Conservation (phyloP, 2,329 filamentous ascomycete species). For the Talaromyces sp. region DNA sequence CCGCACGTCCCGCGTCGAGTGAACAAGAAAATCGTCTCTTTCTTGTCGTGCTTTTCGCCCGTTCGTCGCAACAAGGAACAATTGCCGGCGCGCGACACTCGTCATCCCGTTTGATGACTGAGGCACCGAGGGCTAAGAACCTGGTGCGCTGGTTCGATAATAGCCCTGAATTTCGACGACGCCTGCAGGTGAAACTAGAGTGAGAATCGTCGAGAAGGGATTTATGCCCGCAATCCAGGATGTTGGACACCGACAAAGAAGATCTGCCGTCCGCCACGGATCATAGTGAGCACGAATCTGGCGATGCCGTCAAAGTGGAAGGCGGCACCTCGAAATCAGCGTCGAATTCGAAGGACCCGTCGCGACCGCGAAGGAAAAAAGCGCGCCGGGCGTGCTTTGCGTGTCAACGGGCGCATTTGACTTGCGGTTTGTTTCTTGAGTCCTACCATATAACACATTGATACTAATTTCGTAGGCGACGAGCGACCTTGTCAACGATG, state of each 20-base stretch:
- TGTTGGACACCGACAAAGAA: conserved; percentile 26
- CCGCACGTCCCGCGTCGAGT: background rate
- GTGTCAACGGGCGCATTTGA: conserved; percentile 94
- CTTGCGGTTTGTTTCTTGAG: conserved; percentile 67
- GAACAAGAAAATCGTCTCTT: background rate
- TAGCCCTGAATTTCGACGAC: conserved; percentile 9
- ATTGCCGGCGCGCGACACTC: background rate
- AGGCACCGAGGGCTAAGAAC: conserved; percentile 17
- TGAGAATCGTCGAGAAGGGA: background rate
- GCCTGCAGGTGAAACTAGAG: background rate
- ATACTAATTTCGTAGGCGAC: conserved; percentile 61
- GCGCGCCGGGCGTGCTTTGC: conserved; percentile 92
- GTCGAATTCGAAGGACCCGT: conserved; percentile 74
- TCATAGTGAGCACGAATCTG: conserved; percentile 38
- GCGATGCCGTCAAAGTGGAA: conserved; percentile 34
- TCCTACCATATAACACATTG: conserved; percentile 10
- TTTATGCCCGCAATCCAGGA: conserved; percentile 1
- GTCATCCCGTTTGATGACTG: conserved; percentile 17
- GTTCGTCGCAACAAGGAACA: conserved; percentile 1
- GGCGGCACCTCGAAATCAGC: conserved; percentile 52
- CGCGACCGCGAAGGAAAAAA: conserved; percentile 89
- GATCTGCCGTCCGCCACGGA: conserved; percentile 36
- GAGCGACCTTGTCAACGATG: conserved; percentile 91
- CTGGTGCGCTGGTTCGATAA: conserved; percentile 20
- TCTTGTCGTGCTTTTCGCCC: background rate